Conservation (phyloP, 306 rosid species). For the Hippophae rhamnoides region DNA sequence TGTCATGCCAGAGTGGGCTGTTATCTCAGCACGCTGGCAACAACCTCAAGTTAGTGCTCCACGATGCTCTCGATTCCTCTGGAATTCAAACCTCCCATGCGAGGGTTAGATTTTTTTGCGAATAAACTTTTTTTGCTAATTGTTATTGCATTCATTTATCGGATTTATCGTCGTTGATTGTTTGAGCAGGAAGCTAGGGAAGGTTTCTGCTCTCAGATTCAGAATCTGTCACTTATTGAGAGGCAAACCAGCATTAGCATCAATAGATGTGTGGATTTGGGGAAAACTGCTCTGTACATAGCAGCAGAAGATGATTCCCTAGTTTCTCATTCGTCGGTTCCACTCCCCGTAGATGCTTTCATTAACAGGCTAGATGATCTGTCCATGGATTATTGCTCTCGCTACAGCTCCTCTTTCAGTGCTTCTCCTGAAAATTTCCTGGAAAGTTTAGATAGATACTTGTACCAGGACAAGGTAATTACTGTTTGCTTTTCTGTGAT, state of each 20-base stretch:
- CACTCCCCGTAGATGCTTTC: constrained; percentile 82
- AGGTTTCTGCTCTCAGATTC: constrained; percentile 67
- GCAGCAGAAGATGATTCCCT: constrained; percentile 97
- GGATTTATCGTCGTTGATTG: background rate
- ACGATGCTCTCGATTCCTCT: constrained; percentile 71
- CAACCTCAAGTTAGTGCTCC: constrained; percentile 51
- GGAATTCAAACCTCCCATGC: constrained; percentile 66
- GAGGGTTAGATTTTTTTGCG: constrained; percentile 32
- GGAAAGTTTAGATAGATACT: constrained; percentile 66
- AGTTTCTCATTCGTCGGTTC: constrained; percentile 88
- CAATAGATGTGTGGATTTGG: constrained; percentile 70
- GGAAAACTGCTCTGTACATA: constrained; percentile 63
- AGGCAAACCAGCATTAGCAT: constrained; percentile 77
- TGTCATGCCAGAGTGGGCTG: constrained; percentile 25
- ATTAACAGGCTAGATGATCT: constrained; percentile 63
- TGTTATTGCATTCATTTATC: too few relatives aligned
- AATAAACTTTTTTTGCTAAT: background rate
- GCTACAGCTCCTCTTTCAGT: constrained; percentile 42
- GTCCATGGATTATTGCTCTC: constrained; percentile 72
- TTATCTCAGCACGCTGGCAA: constrained; percentile 14
- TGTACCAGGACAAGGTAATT: constrained; percentile 56
- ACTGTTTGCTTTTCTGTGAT: background rate
- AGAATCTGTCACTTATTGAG: constrained; percentile 50
- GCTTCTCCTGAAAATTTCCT: constrained; percentile 62
- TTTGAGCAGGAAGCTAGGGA: constrained; percentile 70